Evolutionary conservation across 768 basidiomycete species (phyloP), one percentile per base, ranked within the genome.

Genomic region (Boletus rufocinnamomeus): DNA sequence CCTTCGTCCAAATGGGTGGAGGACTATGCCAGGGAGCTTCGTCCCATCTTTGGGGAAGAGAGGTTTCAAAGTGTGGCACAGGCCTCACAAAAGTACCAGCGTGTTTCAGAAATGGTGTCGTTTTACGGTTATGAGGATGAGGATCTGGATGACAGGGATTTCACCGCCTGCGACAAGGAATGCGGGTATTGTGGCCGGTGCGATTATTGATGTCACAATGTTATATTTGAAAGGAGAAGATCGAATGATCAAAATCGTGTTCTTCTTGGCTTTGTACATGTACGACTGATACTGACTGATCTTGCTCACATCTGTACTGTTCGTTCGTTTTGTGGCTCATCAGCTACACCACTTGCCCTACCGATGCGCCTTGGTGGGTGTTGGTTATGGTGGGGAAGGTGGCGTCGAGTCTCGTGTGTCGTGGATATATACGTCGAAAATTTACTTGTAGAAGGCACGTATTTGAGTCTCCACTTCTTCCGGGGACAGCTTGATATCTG

Each of bases 401-500:
- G 16, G 6, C 21, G 10, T 16, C 7, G n/a, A 25, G 9, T 41
- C 19, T 46, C 35, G 5, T 41, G 46, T 23, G 25, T 19, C 8
- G 13, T n/a, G 40, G 3, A 41, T 32, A 14, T n/a, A 17, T n/a
- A 38, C 25, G 17, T 44, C 21, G 27, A 56, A 30, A 2, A 37
- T 2, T 64, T 54, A 74, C 57, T 67, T 72, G 72, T 86, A 92
- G 54, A 91, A 84, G 35, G 77, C 79, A 63, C 84, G 80, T 57
- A 91, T 82, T 63, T 88, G 84, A 8, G 75, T 71, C 65, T 92
- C 90, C 23, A 93, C 88, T 49, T 87, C 87, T 30, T 91, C 89
- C 0, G 85, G 75, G 0, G 87, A 82, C 72, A 87, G 74, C 70
- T 90, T 93, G 76, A 93, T 91, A 74, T 93, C 90, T 92, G 62